Percentiles rank a stretch among this genome's conserved stretches.
phyloP scores from a whole-genome alignment of 179 eudicot species.

The Vitellaria paradoxa region DNA sequence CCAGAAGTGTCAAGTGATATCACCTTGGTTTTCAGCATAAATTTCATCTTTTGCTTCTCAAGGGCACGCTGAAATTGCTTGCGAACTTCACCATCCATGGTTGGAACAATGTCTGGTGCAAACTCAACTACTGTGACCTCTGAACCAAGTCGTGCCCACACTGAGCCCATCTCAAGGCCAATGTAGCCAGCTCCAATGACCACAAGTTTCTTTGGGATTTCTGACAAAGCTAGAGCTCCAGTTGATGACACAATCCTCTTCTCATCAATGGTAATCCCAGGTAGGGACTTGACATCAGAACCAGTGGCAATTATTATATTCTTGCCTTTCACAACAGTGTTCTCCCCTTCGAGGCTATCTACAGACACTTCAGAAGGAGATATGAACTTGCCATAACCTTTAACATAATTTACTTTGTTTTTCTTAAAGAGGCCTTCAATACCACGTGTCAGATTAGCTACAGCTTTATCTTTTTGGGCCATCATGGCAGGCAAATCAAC shows the following conservation, averaged over 20 bases:
- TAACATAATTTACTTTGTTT: constrained; percentile 87
- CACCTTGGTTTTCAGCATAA: constrained; percentile 86
- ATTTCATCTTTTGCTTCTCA: constrained; percentile 93
- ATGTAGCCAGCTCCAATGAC: constrained; percentile 97
- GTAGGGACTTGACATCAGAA: constrained; percentile 85
- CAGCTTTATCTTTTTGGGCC: constrained; percentile 90
- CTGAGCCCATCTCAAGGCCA: constrained; percentile 97
- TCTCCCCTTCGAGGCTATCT: constrained; percentile 71
- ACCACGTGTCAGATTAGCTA: constrained; percentile 63
- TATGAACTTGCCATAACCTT: constrained; percentile 77
- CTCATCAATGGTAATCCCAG: constrained; percentile 87
- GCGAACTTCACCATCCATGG: constrained; percentile 89
- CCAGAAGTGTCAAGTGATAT: constrained; percentile 71
- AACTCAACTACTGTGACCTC: constrained; percentile 92
- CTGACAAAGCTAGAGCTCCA: constrained; percentile 78
- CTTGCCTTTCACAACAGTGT: constrained; percentile 74
- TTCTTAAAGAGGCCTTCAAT: constrained; percentile 96
- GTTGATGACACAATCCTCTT: constrained; percentile 87
- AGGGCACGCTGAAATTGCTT: constrained; percentile 88
- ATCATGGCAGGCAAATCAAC: constrained; percentile 92
- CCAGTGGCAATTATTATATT: constrained; percentile 88
- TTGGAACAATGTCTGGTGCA: constrained; percentile 80
- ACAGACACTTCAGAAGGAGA: constrained; percentile 92
- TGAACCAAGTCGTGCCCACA: constrained; percentile 93
- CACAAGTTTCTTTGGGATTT: constrained; percentile 79